Conservation (phyloP, 352 stramenopile species). For the Phytophthora ohioensis region DNA sequence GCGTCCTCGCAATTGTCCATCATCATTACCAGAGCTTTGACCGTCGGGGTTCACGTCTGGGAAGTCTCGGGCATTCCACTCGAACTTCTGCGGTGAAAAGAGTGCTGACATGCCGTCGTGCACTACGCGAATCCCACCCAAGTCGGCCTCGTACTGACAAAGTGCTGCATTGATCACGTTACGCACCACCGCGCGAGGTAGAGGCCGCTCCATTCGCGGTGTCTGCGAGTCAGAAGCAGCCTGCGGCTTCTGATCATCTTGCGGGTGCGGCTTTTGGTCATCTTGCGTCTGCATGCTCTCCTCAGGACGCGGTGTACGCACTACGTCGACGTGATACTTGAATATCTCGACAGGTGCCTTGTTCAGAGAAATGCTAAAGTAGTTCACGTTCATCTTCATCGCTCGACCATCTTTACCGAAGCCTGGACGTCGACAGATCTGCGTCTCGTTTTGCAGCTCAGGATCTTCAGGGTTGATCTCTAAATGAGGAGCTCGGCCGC, state of each 20-base stretch:
- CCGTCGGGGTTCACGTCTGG: slow-evolving; percentile 57
- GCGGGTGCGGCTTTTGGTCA: slow-evolving; percentile 28
- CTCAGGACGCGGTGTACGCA: slow-evolving; percentile 34
- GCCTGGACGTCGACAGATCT: slow-evolving; percentile 51
- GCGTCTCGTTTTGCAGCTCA: slow-evolving; percentile 36
- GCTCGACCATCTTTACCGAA: slow-evolving; percentile 36
- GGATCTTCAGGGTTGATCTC: slow-evolving; percentile 38
- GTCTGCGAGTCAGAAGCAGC: neutral
- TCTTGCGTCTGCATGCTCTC: slow-evolving; percentile 34
- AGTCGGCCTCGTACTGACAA: slow-evolving; percentile 46
- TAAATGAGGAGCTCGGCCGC: slow-evolving; percentile 28
- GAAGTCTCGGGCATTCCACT: slow-evolving; percentile 60
- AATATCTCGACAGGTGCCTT: slow-evolving; percentile 52
- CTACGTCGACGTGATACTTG: slow-evolving; percentile 73
- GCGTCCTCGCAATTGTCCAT: slow-evolving; percentile 19
- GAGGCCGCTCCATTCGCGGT: slow-evolving; percentile 46
- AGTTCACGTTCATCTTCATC: slow-evolving; percentile 57
- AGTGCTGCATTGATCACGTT: slow-evolving; percentile 65
- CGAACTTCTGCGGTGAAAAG: slow-evolving; percentile 52
- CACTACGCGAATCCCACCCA: slow-evolving; percentile 56
- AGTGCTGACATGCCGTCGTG: slow-evolving; percentile 69
- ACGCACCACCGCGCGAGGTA: slow-evolving; percentile 52
- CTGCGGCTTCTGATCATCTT: neutral
- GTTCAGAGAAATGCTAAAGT: slow-evolving; percentile 63
- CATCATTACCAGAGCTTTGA: slow-evolving; percentile 3